Conservation (phyloP, 352 stramenopile genomes). For the Phytophthora capsici region DNA sequence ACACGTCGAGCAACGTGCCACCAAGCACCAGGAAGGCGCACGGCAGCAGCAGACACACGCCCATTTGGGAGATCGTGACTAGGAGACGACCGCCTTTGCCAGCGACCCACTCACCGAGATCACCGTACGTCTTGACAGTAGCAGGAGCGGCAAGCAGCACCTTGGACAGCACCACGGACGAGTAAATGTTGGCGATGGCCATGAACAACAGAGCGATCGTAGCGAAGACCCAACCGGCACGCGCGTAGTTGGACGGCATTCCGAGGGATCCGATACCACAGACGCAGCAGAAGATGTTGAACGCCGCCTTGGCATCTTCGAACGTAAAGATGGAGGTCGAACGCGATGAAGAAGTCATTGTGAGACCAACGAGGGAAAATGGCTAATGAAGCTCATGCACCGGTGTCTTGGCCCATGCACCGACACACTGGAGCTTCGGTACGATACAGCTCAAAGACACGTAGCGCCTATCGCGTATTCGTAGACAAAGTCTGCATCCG, state of each 20-base stretch:
- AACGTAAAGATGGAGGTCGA: constrained; percentile 28
- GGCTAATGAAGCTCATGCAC: constrained; percentile 13
- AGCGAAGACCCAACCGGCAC: constrained; percentile 30
- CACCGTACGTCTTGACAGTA: constrained; percentile 32
- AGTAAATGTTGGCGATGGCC: constrained; percentile 37
- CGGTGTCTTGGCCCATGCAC: constrained; percentile 7
- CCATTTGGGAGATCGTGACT: constrained; percentile 30
- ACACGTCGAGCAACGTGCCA: constrained; percentile 28
- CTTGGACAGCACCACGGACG: constrained; percentile 33
- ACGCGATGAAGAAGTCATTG: constrained; percentile 15
- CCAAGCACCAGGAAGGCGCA: constrained; percentile 39
- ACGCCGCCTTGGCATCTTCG: constrained; percentile 33
- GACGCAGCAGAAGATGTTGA: constrained; percentile 41
- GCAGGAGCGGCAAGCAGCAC: constrained; percentile 25
- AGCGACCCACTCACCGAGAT: constrained; percentile 37
- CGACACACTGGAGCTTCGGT: not conserved
- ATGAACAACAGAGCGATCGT: constrained; percentile 35
- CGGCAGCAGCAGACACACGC: constrained; percentile 29
- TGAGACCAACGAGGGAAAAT: constrained; percentile 13
- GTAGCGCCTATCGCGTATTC: constrained; percentile 10
- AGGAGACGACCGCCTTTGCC: constrained; percentile 27
- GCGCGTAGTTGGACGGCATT: constrained; percentile 40
- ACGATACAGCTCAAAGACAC: constrained; percentile 20
- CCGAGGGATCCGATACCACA: constrained; percentile 40
- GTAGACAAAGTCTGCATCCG: constrained; percentile 4